Conservation (phyloP, 176 grass and related monocot genomes). For the Avena insularis region DNA sequence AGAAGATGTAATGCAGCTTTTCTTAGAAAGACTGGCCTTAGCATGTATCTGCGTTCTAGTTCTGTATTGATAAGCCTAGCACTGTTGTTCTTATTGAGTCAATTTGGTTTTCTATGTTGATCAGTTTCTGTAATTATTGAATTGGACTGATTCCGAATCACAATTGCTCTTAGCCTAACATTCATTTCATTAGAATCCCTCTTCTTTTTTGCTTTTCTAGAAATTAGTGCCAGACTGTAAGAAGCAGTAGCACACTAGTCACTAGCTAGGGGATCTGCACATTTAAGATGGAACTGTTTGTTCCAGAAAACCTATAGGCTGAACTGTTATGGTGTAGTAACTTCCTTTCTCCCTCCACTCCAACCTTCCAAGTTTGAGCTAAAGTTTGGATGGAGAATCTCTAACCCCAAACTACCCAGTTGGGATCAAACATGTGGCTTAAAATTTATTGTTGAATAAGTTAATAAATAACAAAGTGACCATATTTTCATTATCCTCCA, state of each 20-base stretch:
- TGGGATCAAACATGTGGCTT: conserved; percentile 5
- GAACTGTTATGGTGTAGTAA: neutral
- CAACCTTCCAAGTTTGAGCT: neutral
- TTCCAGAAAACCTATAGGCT: neutral
- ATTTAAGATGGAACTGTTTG: neutral
- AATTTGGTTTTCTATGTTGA: neutral
- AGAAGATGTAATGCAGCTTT: neutral
- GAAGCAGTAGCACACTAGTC: conserved; percentile 17
- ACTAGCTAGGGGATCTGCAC: conserved; percentile 3
- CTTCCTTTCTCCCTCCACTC: neutral
- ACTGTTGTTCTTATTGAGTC: neutral
- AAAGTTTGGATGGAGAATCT: neutral
- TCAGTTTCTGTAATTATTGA: conserved; percentile 1
- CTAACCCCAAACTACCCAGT: neutral
- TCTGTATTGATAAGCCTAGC: conserved; percentile 8
- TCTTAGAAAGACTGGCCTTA: neutral
- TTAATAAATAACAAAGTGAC: conserved; percentile 4
- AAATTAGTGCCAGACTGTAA: neutral
- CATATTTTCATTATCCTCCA: neutral
- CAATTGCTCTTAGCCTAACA: neutral
- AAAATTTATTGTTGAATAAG: neutral
- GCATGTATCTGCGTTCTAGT: neutral
- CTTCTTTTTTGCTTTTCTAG: conserved; percentile 15
- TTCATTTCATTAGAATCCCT: neutral
- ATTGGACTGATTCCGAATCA: neutral